Evolutionary conservation across 2,329 filamentous ascomycete species (phyloP), one percentile per base, ranked within the genome.

Genomic region (Calonectria hawksworthii): DNA sequence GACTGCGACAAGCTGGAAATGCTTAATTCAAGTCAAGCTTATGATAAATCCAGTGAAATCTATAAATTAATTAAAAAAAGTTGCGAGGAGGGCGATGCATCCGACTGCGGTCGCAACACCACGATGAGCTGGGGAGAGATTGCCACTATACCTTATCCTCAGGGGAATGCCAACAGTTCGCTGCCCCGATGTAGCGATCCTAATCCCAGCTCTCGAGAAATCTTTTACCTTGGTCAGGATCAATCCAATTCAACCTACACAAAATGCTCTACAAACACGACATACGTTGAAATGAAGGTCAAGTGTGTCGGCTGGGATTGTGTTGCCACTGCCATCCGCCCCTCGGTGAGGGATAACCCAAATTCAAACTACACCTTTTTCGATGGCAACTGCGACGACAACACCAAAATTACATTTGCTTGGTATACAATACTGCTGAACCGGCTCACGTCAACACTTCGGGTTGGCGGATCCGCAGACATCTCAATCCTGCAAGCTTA

Each of bases 281-380:
- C 13, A 21, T 73, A 69, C 14, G 56, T 73, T 38, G 66, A 73
- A 10, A 16, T 69, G 3, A 16, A 59, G 14, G 59, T 61, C 23
- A 32, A 73, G n/a, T 73, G 66, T 11, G 50, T 66, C 47, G 71
- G 65, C 13, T 50, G 38, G 47, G 56, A 69, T 18, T 69, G 71
- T 41, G n/a, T 56, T n/a, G n/a, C 56, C 3, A 69, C 47, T 7
- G 56, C 56, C n/a, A 73, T 73, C 0, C 71, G 70, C 2, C 56
- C 71, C 71, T 9, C 28, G 9, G 6, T 21, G 47, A 3, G 21
- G 14, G 28, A 34, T 2, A 72, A 72, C 14, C 70, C 63, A 14
- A 47, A 16, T n/a, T 16, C 47, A 26, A 73, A 73, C 59, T 59
- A 34, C 28, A 69, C 71, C 1, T 9, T 73, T 14, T 73, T 73